These are phyloP conservation scores for Rhizophagus prolifer DNA, from an alignment of 192 early-diverging fungal genomes.

Conservation along the genomic window DNA sequence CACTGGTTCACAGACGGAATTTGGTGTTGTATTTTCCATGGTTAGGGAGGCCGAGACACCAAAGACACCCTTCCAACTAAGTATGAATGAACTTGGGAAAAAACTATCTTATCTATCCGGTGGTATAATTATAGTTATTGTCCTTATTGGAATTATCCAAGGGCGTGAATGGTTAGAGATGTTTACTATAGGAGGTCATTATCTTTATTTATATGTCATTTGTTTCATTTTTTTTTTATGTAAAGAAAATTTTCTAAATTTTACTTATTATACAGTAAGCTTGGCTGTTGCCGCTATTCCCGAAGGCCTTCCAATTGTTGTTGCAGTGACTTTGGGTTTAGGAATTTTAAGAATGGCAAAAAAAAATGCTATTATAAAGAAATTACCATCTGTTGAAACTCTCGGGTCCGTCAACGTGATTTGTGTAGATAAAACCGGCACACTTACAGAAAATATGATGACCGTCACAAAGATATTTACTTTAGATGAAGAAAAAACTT, in stretches of 20 bases:
- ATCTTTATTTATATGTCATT: slow-evolving; percentile 1
- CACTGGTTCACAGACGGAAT: slow-evolving; percentile 89
- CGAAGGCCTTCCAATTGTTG: slow-evolving; percentile 95
- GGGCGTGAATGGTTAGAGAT: slow-evolving; percentile 90
- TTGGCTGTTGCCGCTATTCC: slow-evolving; percentile 98
- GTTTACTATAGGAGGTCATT: slow-evolving; percentile 87
- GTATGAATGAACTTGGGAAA: slow-evolving; percentile 94
- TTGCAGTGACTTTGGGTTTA: slow-evolving; percentile 92
- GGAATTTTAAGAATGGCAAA: slow-evolving; percentile 93
- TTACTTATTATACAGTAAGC: slow-evolving; percentile 52
- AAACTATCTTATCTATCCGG: slow-evolving; percentile 84
- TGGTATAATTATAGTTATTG: slow-evolving; percentile 79
- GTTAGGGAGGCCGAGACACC: slow-evolving; percentile 89
- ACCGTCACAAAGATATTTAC: slow-evolving; percentile 85
- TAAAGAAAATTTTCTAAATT: not conserved
- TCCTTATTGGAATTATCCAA: slow-evolving; percentile 84
- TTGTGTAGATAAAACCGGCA: slow-evolving; percentile 97
- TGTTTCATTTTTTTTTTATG: not conserved
- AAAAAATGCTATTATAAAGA: slow-evolving; percentile 90
- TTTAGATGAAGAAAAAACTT: slow-evolving; percentile 44
- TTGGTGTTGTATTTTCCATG: slow-evolving; percentile 92
- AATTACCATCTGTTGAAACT: slow-evolving; percentile 92
- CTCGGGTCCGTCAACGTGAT: slow-evolving; percentile 93
- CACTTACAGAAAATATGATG: slow-evolving; percentile 95
- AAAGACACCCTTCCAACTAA: slow-evolving; percentile 89